A percentile compares a stretch with the other conserved stretches of the same genome.
Evolutionary conservation across 108 stramenopile species (phyloP).

Genomic region (Nitzschia sp.): DNA sequence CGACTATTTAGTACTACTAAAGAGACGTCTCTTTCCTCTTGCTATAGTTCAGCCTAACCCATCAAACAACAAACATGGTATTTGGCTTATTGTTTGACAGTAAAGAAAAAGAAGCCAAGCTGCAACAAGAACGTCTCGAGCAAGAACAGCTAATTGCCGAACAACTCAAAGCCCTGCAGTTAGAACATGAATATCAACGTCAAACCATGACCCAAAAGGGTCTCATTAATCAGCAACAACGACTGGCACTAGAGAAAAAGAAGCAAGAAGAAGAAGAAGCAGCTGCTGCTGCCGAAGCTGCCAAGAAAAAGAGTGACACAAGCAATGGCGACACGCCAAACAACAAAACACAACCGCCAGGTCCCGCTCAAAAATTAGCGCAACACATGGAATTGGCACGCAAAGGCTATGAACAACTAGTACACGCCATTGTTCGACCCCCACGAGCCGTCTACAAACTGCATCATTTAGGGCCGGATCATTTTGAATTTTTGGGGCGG

Average conservation of each 20-base stretch:
- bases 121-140: conserved; percentile 7
- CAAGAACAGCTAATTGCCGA: conserved; percentile 20
- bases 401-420: conserved; percentile 81
- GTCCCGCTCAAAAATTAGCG: background rate
- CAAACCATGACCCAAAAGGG: conserved; percentile 28
- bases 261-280: conserved; percentile 11
- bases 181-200: conserved; percentile 23
- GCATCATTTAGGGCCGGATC: conserved; percentile 53
- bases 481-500: conserved; percentile 66
- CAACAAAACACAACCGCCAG: background rate
- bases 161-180: conserved; percentile 9
- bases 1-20: too few species aligned
- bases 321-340: background rate
- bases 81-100: conserved; percentile 12
- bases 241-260: background rate
- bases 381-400: conserved; percentile 59
- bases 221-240: conserved; percentile 10
- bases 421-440: conserved; percentile 95
- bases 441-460: conserved; percentile 80
- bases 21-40: too few species aligned
- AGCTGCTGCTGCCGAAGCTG: background rate
- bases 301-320: background rate
- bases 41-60: too few species aligned
- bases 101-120: conserved; percentile 8
- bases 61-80: too few species aligned